Evolutionary conservation across 78 protist genomes (phyloP).

Genomic region (Trichosphaerium sp.): DNA sequence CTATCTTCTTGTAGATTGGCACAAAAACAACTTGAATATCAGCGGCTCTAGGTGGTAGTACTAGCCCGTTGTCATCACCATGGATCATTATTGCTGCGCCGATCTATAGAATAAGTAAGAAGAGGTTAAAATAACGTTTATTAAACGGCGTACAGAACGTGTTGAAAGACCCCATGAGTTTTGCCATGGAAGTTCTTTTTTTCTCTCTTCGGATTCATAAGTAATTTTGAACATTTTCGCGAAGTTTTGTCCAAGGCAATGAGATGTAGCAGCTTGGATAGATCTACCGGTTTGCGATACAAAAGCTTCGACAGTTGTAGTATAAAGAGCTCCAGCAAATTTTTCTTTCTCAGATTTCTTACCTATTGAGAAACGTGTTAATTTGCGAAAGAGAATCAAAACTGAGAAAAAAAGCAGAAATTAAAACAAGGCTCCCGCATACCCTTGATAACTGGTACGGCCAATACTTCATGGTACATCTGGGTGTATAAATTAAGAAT

Average conservation of each 20-base stretch:
- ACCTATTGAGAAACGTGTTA: too few relatives aligned
- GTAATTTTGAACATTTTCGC: constrained; percentile 89
- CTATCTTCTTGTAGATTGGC: constrained; percentile 60
- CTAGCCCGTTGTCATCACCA: constrained; percentile 94
- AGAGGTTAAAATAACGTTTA: background rate
- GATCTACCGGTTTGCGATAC: constrained; percentile 85
- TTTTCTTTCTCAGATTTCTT: constrained; percentile 82
- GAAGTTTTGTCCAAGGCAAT: constrained; percentile 93
- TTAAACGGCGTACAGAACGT: constrained; percentile 45
- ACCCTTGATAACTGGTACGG: constrained; percentile 84
- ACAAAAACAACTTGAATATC: constrained; percentile 81
- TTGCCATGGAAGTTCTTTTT: constrained; percentile 67
- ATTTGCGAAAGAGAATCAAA: too few relatives aligned
- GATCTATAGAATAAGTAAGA: constrained; percentile 3
- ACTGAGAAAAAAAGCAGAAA: too few relatives aligned
- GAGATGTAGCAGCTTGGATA: constrained; percentile 91
- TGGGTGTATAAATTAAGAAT: constrained; percentile 77
- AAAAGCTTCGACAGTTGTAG: constrained; percentile 91
- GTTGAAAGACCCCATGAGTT: constrained; percentile 97
- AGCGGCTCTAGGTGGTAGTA: constrained; percentile 96
- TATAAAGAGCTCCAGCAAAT: constrained; percentile 90
- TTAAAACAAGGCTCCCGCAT: too few relatives aligned
- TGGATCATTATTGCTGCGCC: constrained; percentile 89
- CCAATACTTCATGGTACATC: constrained; percentile 83
- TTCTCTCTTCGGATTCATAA: constrained; percentile 53